Base-by-base conservation (phyloP, 2,329 filamentous ascomycete genomes). In the Pseudogymnoascus sp. region DNA sequence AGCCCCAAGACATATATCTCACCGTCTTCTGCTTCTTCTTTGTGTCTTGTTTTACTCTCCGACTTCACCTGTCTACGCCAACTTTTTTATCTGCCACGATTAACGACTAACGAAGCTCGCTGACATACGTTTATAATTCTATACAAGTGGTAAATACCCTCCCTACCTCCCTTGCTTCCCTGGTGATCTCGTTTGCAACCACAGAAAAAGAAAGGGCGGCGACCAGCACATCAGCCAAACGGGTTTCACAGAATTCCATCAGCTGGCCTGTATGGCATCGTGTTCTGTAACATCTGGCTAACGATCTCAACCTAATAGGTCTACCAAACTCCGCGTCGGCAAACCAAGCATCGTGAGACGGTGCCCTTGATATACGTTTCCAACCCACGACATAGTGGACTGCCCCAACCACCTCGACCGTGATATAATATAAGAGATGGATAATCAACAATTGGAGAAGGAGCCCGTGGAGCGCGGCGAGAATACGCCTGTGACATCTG, bases 381-480 rank as follows among this genome's bases (percentile, higher is more conserved):
- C 11, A 32, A 54, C 20, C 47, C 28, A 32, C 28, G 47, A 54
- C 47, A 54, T 4, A 20, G 47, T 54, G 16, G 47, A 54, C 47
- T 6, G 9, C 6, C 28, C 6, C 28, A 32, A 54, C 47, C 47
- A 54, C 47, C n/a, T 32, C 47, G 28, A 54, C n/a, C 20, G 6
- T 32, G 16, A 5, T 32, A 54, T 12, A 32, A 22, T 8, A 32
- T 16, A 54, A 54, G 47, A 32, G 9, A 60, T 60, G 58, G 58
- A 60, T 57, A 41, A 11, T 25, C 34, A 41, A 20, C 58, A 57
- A 50, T 11, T 60, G 34, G 58, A 60, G 34, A 66, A 66, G 28
- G 63, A 63, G 39, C 62, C 61, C 34, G 64, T 61, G 7, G 68
- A 69, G 62, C 65, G 67, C 28, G 67, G 67, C 18, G 66, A 64